phyloP scores from a whole-genome alignment of 2,329 filamentous ascomycete species.

The Neonectria coccinea region DNA sequence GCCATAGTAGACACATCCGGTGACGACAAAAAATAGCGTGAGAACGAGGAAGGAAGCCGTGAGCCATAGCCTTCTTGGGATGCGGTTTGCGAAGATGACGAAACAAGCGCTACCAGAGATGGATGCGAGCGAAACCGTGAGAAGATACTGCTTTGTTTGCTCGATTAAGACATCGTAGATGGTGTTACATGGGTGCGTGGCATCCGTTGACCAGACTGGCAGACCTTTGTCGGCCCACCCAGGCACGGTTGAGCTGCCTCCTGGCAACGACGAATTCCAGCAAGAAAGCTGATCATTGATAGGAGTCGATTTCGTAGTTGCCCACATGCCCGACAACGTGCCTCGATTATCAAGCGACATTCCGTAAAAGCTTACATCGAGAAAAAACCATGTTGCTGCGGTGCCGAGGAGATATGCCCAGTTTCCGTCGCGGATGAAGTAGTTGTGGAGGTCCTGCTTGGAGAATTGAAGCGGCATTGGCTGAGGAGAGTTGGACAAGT shows the following conservation, averaged over 20 bases:
- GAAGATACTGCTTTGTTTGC: constrained; percentile 64
- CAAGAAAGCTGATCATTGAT: constrained; percentile 57
- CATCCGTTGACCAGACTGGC: constrained; percentile 64
- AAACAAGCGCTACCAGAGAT: constrained; percentile 63
- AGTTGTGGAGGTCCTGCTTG: constrained; percentile 60
- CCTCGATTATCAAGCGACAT: constrained; percentile 60
- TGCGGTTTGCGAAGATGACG: constrained; percentile 60
- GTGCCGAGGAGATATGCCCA: constrained; percentile 55
- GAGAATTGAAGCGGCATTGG: constrained; percentile 63
- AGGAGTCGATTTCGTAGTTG: constrained; percentile 48
- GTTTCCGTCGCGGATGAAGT: constrained; percentile 59
- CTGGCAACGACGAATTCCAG: constrained; percentile 59
- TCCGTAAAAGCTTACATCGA: constrained; percentile 68
- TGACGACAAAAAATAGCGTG: constrained; percentile 60
- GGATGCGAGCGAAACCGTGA: constrained; percentile 64
- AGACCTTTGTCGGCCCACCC: constrained; percentile 54
- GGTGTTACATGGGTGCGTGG: constrained; percentile 61
- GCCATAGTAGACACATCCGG: constrained; percentile 62
- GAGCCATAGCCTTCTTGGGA: constrained; percentile 63
- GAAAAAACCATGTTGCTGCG: constrained; percentile 62
- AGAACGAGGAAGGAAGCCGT: constrained; percentile 62
- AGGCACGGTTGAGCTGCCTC: constrained; percentile 59
- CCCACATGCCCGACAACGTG: constrained; percentile 54
- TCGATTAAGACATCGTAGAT: constrained; percentile 64
- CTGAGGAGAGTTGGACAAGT: constrained; percentile 48